Base-by-base conservation (phyloP, 108 stramenopile species). In the Thalassiosira profunda region DNA sequence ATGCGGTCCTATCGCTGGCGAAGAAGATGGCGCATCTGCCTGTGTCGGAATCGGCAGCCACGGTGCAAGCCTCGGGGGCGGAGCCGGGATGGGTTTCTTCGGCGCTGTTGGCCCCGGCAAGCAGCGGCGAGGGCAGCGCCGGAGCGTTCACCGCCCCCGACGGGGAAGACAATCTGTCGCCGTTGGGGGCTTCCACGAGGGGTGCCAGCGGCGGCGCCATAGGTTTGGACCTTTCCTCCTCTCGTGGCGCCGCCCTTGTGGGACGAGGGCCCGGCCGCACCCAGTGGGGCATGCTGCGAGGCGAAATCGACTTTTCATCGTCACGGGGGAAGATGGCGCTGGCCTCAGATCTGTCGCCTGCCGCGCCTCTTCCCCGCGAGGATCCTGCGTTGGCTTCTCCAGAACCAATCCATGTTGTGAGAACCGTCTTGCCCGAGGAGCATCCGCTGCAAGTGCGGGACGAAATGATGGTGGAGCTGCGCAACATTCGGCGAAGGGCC, bases 381-480 rank as follows among this genome's bases (percentile, higher is more conserved):
- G 48, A 60, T 48, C 15, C 14, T 51, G 18, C 2, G 37, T 24
- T 14, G 34, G 1, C 23, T 33, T 33, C 69, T 5, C 31, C 28
- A 11, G 73, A 80, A 38, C 67, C 72, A 37, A 62, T 81, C 12
- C 74, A 74, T n/a, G 54, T 76, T 15, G 59, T 81, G 0, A 54
- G 80, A 14, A 81, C 80, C 44, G 42, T 81, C 11, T 47, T 62
- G 36, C 75, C 80, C 8, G 70, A 81, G 5, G 80, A 81, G 26
- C 70, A 74, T 53, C 80, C 80, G 1, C 34, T 81, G 31, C 55
- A 66, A 26, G 62, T 71, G 11, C 61, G 80, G 12, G 80, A 81
- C 46, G 75, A 81, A 15, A 62, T 76, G 72, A 57, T 76, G 38
- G 20, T 33, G 10, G 26, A 31, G 15, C 53, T 81, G 12, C 33